Base-by-base conservation (phyloP, 352 stramenopile species). In the Pythium phragmiticola region DNA sequence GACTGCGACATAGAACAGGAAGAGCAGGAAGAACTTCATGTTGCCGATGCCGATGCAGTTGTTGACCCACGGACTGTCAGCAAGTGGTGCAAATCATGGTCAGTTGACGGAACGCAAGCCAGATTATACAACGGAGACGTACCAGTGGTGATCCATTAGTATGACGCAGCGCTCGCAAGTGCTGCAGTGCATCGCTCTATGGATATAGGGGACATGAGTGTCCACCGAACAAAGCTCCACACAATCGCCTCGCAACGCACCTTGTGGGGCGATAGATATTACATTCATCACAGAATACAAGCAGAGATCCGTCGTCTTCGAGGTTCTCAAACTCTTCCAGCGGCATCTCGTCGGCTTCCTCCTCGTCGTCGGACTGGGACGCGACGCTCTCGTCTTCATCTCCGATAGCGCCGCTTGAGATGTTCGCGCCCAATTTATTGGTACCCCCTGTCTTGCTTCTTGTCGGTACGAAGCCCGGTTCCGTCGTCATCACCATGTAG, bases 71-170 rank as follows among this genome's bases (percentile, higher is more conserved):
- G 84, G 86, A 65, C 86, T 95, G 30, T 34, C 4, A 58, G 42
- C 14, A 48, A 8, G 42, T 17, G 17, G 0, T 34, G 12, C 21
- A 67, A 19, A 19, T 39, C 6, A 30, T 13, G 14, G n/a, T 51
- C 45, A 51, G 19, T 36, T 54, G 11, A 54, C 12, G n/a, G 14
- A 17, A 61, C 14, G 13, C 12, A 49, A 19, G 43, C 11, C 33
- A 33, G 23, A 17, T 48, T 2, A 54, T 28, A 11, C 7, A 19
- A 54, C 5, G 5, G 47, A 54, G 47, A 68, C 77, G 54, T 65
- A 95, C 86, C 86, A 95, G 60, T 95, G 87, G 42, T 95, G 87
- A 62, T 95, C 87, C 60, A 90, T 80, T 11, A 95, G 70, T 17
- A 92, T 73, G 43, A 95, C 75, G 57, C 87, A 95, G n/a, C 78